These are phyloP conservation scores for Aspergillus unguis DNA, from an alignment of 2,329 filamentous ascomycete species.

Conservation along the genomic window DNA sequence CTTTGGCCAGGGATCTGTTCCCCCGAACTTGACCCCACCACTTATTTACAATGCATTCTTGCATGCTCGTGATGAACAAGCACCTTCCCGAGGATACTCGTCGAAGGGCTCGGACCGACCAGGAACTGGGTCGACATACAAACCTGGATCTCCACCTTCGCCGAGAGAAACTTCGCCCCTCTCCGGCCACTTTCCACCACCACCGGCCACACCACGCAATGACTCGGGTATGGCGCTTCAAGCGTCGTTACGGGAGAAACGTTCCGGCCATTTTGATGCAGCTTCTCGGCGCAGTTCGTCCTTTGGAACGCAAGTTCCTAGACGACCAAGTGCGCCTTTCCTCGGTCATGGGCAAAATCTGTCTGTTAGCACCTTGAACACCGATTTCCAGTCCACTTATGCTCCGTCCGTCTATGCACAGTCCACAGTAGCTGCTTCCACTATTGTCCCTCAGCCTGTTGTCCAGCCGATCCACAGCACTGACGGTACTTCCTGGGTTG, in stretches of 20 bases:
- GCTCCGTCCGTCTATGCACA: slow-evolving; percentile 51
- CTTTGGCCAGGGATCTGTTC: slow-evolving; percentile 66
- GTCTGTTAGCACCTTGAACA: slow-evolving; percentile 45
- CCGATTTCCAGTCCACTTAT: slow-evolving; percentile 44
- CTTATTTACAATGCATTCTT: slow-evolving; percentile 91
- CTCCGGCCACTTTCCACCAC: slow-evolving; percentile 71
- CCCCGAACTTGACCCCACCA: slow-evolving; percentile 50
- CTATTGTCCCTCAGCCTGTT: slow-evolving; percentile 46
- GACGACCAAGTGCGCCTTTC: slow-evolving; percentile 68
- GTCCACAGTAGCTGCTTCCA: slow-evolving; percentile 50
- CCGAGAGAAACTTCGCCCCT: slow-evolving; percentile 66
- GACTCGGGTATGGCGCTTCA: slow-evolving; percentile 89
- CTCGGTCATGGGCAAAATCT: slow-evolving; percentile 55
- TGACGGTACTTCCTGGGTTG: slow-evolving; percentile 44
- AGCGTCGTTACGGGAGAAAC: slow-evolving; percentile 84
- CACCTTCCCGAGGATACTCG: slow-evolving; percentile 42
- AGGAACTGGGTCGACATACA: slow-evolving; percentile 62
- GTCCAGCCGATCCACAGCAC: slow-evolving; percentile 40
- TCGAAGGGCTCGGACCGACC: slow-evolving; percentile 62
- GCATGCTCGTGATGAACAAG: slow-evolving; percentile 66
- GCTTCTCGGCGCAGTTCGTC: slow-evolving; percentile 86
- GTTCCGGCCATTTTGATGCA: slow-evolving; percentile 86
- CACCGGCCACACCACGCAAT: slow-evolving; percentile 73
- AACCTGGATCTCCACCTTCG: slow-evolving; percentile 54
- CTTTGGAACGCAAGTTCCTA: slow-evolving; percentile 64